Evolutionary conservation across 2,329 filamentous ascomycete species (phyloP).

Genomic region (Geoglossum cookeanum): DNA sequence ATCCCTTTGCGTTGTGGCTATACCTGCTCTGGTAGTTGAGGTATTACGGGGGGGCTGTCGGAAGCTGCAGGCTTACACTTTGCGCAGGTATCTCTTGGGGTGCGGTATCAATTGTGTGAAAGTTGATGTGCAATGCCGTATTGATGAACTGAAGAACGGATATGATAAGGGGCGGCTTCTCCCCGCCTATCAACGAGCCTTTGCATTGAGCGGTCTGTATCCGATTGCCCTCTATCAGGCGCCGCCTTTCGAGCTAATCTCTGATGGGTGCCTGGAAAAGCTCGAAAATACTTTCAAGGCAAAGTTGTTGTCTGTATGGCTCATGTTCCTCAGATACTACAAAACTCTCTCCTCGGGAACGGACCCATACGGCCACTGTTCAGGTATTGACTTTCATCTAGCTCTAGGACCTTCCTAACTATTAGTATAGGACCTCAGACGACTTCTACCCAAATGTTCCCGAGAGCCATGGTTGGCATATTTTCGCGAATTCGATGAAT

Average conservation of each 20-base stretch:
- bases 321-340: conserved; percentile 67
- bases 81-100: conserved; percentile 42
- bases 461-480: conserved; percentile 77
- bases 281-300: not conserved
- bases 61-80: not conserved
- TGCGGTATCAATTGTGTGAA: conserved; percentile 75
- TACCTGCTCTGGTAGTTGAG: not conserved
- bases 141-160: conserved; percentile 55
- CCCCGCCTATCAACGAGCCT: conserved; percentile 64
- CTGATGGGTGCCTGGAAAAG: not conserved
- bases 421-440: not conserved
- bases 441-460: conserved; percentile 80
- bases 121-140: conserved; percentile 78
- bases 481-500: conserved; percentile 89
- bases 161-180: conserved; percentile 50
- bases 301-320: conserved; percentile 43
- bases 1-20: too few species aligned
- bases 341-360: not conserved
- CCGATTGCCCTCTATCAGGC: not conserved
- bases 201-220: conserved; percentile 53
- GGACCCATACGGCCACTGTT: not conserved
- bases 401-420: not conserved
- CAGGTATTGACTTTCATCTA: not conserved
- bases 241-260: not conserved
- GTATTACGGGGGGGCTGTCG: not conserved